phyloP scores from a whole-genome alignment of 176 grass and related monocot species.

The Tillandsia fasciculata region DNA sequence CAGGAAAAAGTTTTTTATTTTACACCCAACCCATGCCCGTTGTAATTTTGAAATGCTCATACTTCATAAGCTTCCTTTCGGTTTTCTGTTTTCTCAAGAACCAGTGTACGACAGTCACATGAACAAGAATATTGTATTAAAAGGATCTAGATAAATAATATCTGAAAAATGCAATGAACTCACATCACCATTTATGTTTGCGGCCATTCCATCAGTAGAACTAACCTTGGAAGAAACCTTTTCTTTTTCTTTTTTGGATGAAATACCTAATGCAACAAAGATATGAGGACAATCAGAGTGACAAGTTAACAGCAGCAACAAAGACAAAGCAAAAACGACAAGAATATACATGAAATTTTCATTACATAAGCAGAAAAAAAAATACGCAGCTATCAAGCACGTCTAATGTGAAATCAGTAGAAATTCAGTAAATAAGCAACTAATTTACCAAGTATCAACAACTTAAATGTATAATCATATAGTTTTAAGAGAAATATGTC shows the following conservation, averaged over 20 bases:
- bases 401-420: too few relatives aligned
- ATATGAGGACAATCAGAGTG: slow-evolving; percentile 18
- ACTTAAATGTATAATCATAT: too few relatives aligned
- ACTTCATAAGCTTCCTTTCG: too few relatives aligned
- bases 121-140: background rate
- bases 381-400: too few relatives aligned
- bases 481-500: too few relatives aligned
- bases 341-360: too few relatives aligned
- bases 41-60: too few relatives aligned
- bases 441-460: too few relatives aligned
- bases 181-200: background rate
- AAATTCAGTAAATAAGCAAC: too few relatives aligned
- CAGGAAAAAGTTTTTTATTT: too few relatives aligned
- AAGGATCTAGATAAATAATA: background rate
- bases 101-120: background rate
- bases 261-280: slow-evolving; percentile 47
- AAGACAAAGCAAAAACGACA: background rate
- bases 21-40: too few relatives aligned
- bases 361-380: too few relatives aligned
- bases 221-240: slow-evolving; percentile 38
- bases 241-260: slow-evolving; percentile 48
- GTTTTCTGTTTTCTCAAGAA: background rate
- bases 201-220: slow-evolving; percentile 13
- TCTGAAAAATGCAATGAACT: background rate
- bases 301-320: background rate